A percentile compares a stretch with the other conserved stretches of the same genome.
Evolutionary conservation across 129 eudicot species (phyloP).

Genomic region (Helianthus annuus): HanXRQr2.0-SUNRISE NC_035443.2:143003881-143004380

Average conservation of each 20-base stretch:
- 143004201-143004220: not conserved
- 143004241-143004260: not conserved
- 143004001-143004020: not conserved
- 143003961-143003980: not conserved
- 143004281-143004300: too few relatives aligned
- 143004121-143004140: not conserved
- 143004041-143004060: not conserved
- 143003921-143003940: not conserved
- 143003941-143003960: not conserved
- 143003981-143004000: conserved; percentile 1
- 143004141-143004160: not conserved
- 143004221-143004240: not conserved
- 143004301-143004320: too few relatives aligned
- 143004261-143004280: not conserved
- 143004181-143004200: not conserved
- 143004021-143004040: not conserved
- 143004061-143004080: not conserved
- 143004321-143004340: too few relatives aligned
- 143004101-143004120: not conserved
- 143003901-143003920: not conserved
- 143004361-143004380: too few relatives aligned
- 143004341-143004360: too few relatives aligned
- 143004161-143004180: not conserved
- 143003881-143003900: conserved; percentile 33
- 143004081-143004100: too few relatives aligned